Evolutionary conservation across 495 filamentous ascomycete genomes (phyloP), one percentile per base, ranked within the genome.

Genomic region (Zalerion maritima): DNA sequence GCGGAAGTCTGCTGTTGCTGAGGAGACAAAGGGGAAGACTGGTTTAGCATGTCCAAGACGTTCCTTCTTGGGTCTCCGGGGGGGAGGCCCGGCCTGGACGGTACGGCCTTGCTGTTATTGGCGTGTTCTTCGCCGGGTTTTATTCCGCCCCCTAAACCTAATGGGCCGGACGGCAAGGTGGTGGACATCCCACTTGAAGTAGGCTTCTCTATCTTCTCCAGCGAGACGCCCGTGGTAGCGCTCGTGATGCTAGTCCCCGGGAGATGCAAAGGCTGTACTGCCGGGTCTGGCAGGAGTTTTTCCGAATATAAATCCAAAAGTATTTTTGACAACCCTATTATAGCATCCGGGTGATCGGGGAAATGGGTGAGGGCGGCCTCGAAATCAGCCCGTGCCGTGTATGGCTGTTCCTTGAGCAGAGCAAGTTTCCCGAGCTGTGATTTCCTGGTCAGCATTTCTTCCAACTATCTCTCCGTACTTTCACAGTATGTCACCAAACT

Each of bases 261-360:
- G 5, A 34, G 26, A 9, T 42, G 22, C 13, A 46, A 26, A 10
- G 29, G 10, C 11, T 41, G 42, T n/a, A 38, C 38, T 9, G 57
- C 47, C 1, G 63, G 56, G 10, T 50, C 52, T 3, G 61, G 64
- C 9, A 60, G 54, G 28, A 71, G 57, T 25, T 52, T 74, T 45
- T 79, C 65, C 33, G 67, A 64, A 54, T 81, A 89, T n/a, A 85
- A 73, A 42, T 93, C 84, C 29, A 96, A 62, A 5, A 96, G 68
- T 15, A 94, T 67, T 36, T 78, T 81, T 13, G 78, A 82, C 21
- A 96, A 60, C 3, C 74, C 77, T 20, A 94, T 75, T 14, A 77
- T 91, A 7, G 83, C 85, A 15, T 62, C 66, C 1, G 80, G 68
- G 47, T 94, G 83, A 43, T 94, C 70, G 3, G 70, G 67, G 37